These are phyloP conservation scores for Aspergillus ustus DNA, from an alignment of 2,329 filamentous ascomycete species.

Conservation along the genomic window DNA sequence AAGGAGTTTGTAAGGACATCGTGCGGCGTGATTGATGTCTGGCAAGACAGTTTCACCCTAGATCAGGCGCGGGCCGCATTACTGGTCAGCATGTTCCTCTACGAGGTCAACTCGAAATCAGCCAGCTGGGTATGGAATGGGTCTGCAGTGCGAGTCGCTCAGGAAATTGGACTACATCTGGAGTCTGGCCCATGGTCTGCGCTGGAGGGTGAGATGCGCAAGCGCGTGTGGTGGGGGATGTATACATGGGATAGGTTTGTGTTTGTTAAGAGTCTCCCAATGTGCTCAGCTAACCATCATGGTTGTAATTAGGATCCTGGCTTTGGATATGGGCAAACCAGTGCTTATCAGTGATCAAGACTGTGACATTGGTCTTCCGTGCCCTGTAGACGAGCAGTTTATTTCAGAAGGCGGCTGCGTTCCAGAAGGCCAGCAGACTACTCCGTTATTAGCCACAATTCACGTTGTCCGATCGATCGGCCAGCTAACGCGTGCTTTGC, in stretches of 20 bases:
- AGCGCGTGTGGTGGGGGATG: constrained; percentile 90
- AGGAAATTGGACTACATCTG: constrained; percentile 80
- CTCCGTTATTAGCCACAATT: constrained; percentile 77
- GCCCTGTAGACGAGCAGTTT: constrained; percentile 75
- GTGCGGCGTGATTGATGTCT: constrained; percentile 73
- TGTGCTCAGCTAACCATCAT: not conserved
- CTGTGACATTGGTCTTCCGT: constrained; percentile 81
- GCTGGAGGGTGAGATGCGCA: constrained; percentile 82
- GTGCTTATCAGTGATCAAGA: constrained; percentile 84
- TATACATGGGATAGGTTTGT: constrained; percentile 83
- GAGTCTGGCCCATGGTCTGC: constrained; percentile 74
- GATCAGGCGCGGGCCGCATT: constrained; percentile 75
- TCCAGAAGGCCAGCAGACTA: constrained; percentile 58
- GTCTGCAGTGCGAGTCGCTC: constrained; percentile 75
- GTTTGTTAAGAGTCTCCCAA: not conserved
- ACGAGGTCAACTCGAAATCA: constrained; percentile 84
- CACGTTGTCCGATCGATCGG: constrained; percentile 80
- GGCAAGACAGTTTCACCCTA: constrained; percentile 76
- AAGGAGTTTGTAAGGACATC: constrained; percentile 73
- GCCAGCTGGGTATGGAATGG: constrained; percentile 87
- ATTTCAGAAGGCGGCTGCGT: constrained; percentile 56
- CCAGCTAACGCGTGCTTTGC: constrained; percentile 72
- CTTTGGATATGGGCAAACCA: constrained; percentile 79
- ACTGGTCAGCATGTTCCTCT: constrained; percentile 76
- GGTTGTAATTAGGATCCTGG: constrained; percentile 60